phyloP scores from a whole-genome alignment of 176 grass and related monocot species.

The Pharus latifolius region DNA sequence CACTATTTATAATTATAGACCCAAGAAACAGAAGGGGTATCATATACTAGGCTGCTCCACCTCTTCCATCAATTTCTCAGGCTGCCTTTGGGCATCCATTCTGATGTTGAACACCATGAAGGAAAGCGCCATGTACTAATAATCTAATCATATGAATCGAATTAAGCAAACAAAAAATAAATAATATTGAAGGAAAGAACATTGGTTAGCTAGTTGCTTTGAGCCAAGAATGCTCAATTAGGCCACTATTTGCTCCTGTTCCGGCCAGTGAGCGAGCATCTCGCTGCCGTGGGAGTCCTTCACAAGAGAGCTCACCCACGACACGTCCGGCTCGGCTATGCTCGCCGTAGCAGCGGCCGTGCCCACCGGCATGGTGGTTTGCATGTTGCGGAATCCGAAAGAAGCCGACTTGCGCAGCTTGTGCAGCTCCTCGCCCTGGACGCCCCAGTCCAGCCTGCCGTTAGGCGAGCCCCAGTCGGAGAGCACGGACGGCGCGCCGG shows the following conservation, averaged over 20 bases:
- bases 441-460: constrained; percentile 62
- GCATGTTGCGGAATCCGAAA: constrained; percentile 23
- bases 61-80: constrained; percentile 1
- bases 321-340: neutral
- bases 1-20: constrained; percentile 6
- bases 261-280: constrained; percentile 34
- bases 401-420: constrained; percentile 52
- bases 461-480: constrained; percentile 53
- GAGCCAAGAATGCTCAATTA: neutral
- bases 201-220: constrained; percentile 12
- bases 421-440: constrained; percentile 59
- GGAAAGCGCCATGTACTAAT: constrained; percentile 14
- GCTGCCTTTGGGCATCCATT: constrained; percentile 36
- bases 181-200: constrained; percentile 34
- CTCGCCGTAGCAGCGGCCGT: neutral
- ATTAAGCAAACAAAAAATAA: constrained; percentile 26
- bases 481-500: constrained; percentile 10
- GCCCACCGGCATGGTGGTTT: neutral
- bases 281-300: constrained; percentile 16
- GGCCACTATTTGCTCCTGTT: constrained; percentile 47
- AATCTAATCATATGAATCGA: constrained; percentile 24
- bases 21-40: constrained; percentile 11
- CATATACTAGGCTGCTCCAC: constrained; percentile 8
- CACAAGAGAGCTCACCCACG: constrained; percentile 26
- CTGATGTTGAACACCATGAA: neutral